Conservation (phyloP, 768 basidiomycete genomes). For the Lactarius evosmus region DNA sequence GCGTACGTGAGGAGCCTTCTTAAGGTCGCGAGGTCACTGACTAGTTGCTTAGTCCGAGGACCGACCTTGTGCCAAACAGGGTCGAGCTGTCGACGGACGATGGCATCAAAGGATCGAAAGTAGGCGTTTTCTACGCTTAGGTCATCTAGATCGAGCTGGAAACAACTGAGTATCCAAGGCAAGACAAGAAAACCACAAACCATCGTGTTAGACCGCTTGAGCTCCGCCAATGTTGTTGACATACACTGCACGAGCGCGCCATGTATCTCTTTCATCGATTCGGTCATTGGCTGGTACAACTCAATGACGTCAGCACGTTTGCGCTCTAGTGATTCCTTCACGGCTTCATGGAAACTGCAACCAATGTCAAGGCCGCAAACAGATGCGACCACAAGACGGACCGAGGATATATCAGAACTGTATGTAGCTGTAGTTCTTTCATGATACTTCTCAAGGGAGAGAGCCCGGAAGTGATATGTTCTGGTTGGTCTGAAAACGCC, state of each 20-base stretch:
- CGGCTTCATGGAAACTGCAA: conserved; percentile 81
- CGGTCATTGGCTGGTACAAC: conserved; percentile 80
- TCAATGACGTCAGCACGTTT: conserved; percentile 91
- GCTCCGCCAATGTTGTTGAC: conserved; percentile 81
- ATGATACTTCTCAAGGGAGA: conserved; percentile 90
- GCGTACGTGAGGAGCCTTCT: conserved; percentile 77
- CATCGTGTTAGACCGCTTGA: conserved; percentile 82
- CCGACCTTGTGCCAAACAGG: conserved; percentile 97
- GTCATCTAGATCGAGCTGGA: conserved; percentile 89
- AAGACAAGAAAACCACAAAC: conserved; percentile 35
- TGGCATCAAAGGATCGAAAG: conserved; percentile 85
- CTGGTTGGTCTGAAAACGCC: conserved; percentile 96
- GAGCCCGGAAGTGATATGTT: conserved; percentile 88
- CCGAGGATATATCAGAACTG: conserved; percentile 93
- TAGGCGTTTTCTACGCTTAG: conserved; percentile 90
- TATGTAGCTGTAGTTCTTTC: conserved; percentile 86
- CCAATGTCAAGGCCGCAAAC: conserved; percentile 18
- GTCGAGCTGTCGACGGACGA: conserved; percentile 87
- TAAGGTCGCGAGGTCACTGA: conserved; percentile 81
- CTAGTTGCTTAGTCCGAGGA: conserved; percentile 86
- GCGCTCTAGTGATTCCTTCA: conserved; percentile 77
- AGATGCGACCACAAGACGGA: conserved; percentile 33
- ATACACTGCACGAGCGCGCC: conserved; percentile 91
- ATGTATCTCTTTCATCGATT: conserved; percentile 90
- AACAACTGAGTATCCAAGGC: neutral